Evolutionary conservation across 2,329 filamentous ascomycete genomes (phyloP).

Genomic region (Apiospora saccharicola): DNA sequence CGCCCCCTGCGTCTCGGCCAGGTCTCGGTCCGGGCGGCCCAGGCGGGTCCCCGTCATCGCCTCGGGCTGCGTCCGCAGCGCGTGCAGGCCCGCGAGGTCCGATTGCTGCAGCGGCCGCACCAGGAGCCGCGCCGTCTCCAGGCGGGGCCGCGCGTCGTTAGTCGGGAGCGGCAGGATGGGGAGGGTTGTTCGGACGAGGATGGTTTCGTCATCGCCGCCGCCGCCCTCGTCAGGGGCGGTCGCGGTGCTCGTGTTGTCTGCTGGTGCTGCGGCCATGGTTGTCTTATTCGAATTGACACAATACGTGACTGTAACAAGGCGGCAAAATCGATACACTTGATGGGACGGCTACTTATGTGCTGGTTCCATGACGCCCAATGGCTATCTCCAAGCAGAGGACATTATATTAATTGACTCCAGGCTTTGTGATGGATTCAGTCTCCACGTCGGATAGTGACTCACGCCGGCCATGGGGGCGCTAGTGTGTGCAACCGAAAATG

Average conservation of each 20-base stretch:
- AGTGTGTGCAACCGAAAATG: not conserved
- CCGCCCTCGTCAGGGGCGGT: not conserved
- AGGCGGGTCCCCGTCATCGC: constrained; percentile 36
- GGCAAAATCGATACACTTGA: too few relatives aligned
- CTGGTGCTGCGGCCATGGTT: not conserved
- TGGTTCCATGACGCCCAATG: not conserved
- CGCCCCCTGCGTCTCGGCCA: constrained; percentile 33
- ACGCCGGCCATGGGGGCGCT: constrained; percentile 3
- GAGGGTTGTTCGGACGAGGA: constrained; percentile 34
- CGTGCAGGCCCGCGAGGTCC: constrained; percentile 33
- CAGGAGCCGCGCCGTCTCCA: constrained; percentile 37
- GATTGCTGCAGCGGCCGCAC: constrained; percentile 34
- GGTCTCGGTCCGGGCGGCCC: constrained; percentile 33
- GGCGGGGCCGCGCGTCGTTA: constrained; percentile 30
- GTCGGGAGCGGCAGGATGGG: constrained; percentile 35
- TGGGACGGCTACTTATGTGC: too few relatives aligned
- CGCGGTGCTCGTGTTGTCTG: not conserved
- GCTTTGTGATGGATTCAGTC: constrained; percentile 2
- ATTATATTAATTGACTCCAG: not conserved
- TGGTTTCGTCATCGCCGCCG: constrained; percentile 11
- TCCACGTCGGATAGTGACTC: constrained; percentile 14
- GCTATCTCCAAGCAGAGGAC: not conserved
- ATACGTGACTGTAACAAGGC: not conserved
- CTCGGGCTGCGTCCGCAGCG: constrained; percentile 34
- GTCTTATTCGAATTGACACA: not conserved